These are phyloP conservation scores for Pseudogymnoascus sp. DNA, from an alignment of 2,329 filamentous ascomycete species.

Conservation along the genomic window DNA sequence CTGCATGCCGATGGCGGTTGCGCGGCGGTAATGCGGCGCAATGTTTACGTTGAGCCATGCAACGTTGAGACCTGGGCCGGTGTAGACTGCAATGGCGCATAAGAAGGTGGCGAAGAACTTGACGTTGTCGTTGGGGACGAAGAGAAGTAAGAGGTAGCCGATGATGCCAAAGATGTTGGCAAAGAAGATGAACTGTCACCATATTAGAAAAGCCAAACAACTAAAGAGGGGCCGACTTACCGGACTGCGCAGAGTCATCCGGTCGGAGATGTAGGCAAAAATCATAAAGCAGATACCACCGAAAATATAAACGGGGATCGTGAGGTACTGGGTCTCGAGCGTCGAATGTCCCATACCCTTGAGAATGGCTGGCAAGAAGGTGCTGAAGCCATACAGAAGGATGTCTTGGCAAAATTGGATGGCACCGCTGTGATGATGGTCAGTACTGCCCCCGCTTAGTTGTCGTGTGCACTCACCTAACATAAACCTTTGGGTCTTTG, in stretches of 20 bases:
- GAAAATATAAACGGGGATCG: constrained; percentile 41
- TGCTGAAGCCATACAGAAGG: constrained; percentile 29
- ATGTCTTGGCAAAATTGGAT: neutral
- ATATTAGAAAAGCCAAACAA: neutral
- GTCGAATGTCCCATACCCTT: constrained; percentile 34
- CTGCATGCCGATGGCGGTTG: constrained; percentile 40
- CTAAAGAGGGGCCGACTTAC: neutral
- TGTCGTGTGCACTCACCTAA: neutral
- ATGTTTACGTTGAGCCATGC: constrained; percentile 19
- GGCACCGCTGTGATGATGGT: constrained; percentile 5
- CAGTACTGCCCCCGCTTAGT: neutral
- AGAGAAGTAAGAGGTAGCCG: constrained; percentile 43
- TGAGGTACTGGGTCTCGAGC: constrained; percentile 33
- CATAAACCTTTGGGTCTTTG: constrained; percentile 36
- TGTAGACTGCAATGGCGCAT: constrained; percentile 21
- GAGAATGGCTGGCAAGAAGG: constrained; percentile 37
- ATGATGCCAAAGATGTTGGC: constrained; percentile 39
- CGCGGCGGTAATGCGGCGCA: constrained; percentile 37
- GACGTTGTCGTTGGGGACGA: constrained; percentile 41
- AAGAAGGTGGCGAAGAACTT: constrained; percentile 45
- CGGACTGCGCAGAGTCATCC: constrained; percentile 16
- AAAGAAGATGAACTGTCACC: constrained; percentile 28
- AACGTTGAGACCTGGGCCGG: constrained; percentile 10
- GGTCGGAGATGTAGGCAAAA: constrained; percentile 41
- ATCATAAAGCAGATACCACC: constrained; percentile 40